Percentiles rank a stretch among this genome's conserved stretches.
Conservation (phyloP, 2,329 filamentous ascomycete species). For the Anthostomella pinea region DNA sequence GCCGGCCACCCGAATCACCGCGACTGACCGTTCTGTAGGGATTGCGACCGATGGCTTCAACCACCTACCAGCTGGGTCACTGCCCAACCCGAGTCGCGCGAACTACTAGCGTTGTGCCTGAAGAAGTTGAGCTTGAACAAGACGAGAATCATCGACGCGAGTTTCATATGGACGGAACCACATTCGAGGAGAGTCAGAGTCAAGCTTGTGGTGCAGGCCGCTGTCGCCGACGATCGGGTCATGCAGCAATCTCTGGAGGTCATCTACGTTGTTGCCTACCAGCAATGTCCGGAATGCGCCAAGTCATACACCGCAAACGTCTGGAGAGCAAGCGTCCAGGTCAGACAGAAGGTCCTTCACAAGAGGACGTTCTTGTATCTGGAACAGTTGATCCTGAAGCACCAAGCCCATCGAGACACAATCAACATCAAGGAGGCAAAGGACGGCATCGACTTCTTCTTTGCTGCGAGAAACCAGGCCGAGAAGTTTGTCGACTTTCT, state of each 20-base stretch:
- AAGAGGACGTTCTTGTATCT: constrained; percentile 74
- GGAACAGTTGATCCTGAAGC: constrained; percentile 94
- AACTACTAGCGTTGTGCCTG: constrained; percentile 87
- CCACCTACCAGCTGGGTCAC: constrained; percentile 85
- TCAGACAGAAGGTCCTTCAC: constrained; percentile 94
- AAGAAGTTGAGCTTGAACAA: constrained; percentile 82
- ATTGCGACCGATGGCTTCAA: constrained; percentile 91
- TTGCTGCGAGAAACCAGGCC: constrained; percentile 82
- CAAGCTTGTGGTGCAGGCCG: constrained; percentile 87
- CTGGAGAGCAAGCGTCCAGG: constrained; percentile 90
- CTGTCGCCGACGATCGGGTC: constrained; percentile 59
- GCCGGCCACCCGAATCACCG: too few species aligned
- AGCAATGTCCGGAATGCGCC: constrained; percentile 91
- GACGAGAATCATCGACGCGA: constrained; percentile 91
- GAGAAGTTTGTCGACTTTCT: constrained; percentile 92
- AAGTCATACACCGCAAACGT: constrained; percentile 97
- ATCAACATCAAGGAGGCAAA: constrained; percentile 98
- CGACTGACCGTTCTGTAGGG: too few species aligned
- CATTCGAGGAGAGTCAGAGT: constrained; percentile 90
- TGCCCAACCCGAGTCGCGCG: constrained; percentile 81
- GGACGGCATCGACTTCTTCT: constrained; percentile 96
- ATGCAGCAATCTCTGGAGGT: constrained; percentile 96
- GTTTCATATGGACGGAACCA: constrained; percentile 97
- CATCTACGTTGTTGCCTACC: constrained; percentile 82
- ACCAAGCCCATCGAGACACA: constrained; percentile 84